These are phyloP conservation scores for Eucalyptus dawsonii DNA, from an alignment of 345 rosid species.

Conservation along the genomic window DNA sequence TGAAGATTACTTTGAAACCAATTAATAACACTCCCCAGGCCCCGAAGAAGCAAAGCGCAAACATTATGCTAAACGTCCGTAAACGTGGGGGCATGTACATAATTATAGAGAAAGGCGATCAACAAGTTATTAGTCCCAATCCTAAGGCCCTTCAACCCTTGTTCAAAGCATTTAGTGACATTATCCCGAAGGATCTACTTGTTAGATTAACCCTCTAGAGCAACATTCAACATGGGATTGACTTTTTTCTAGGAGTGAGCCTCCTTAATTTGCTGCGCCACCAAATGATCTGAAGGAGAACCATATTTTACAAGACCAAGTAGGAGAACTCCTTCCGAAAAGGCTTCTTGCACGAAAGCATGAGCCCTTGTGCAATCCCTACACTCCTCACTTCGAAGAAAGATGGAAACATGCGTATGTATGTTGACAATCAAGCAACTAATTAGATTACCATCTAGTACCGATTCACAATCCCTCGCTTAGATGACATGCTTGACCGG, in stretches of 20 bases:
- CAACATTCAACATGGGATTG: neutral
- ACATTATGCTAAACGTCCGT: neutral
- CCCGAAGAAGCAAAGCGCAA: neutral
- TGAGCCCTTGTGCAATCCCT: too few relatives aligned
- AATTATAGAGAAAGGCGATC: neutral
- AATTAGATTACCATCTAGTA: too few relatives aligned
- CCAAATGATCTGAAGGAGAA: neutral
- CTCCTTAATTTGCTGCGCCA: neutral
- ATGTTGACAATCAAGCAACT: too few relatives aligned
- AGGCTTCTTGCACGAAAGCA: too few relatives aligned
- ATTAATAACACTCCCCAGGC: neutral
- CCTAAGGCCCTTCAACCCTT: neutral
- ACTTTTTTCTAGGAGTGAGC: neutral
- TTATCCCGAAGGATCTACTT: neutral
- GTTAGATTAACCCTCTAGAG: neutral
- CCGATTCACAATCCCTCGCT: too few relatives aligned
- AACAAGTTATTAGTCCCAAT: neutral
- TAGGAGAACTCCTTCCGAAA: neutral
- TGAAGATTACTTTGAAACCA: neutral
- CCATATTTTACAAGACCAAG: neutral
- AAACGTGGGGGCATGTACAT: neutral
- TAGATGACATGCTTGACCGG: too few relatives aligned
- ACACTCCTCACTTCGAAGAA: too few relatives aligned
- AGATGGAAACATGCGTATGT: too few relatives aligned
- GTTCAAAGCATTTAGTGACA: neutral